Evolutionary conservation across 1,284 basidiomycete genomes (phyloP).

Genomic region (Trichosporon ovoides): DNA sequence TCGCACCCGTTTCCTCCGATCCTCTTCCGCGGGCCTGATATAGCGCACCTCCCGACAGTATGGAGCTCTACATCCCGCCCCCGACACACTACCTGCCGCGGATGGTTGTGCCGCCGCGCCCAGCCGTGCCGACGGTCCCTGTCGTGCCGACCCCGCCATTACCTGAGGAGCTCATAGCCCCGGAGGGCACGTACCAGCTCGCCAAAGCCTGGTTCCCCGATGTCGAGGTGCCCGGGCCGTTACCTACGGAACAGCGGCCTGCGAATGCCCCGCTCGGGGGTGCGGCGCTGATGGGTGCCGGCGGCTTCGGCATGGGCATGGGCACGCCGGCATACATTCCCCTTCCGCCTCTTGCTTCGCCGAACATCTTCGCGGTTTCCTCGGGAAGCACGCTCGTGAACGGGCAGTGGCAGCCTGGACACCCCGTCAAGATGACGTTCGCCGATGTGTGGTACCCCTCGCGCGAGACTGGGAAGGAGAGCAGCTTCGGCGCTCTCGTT

Average conservation of each 20-base stretch:
- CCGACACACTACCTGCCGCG: slow-evolving; percentile 31
- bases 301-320: slow-evolving; percentile 20
- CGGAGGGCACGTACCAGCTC: slow-evolving; percentile 41
- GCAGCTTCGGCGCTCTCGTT: slow-evolving; percentile 32
- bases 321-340: slow-evolving; percentile 18
- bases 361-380: slow-evolving; percentile 27
- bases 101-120: slow-evolving; percentile 29
- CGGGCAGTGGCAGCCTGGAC: slow-evolving; percentile 38
- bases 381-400: slow-evolving; percentile 40
- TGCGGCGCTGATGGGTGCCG: slow-evolving; percentile 31
- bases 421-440: slow-evolving; percentile 34
- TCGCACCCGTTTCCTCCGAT: neutral
- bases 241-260: slow-evolving; percentile 21
- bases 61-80: slow-evolving; percentile 41
- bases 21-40: too few species aligned
- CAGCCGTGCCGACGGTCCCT: slow-evolving; percentile 38
- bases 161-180: slow-evolving; percentile 38
- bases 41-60: slow-evolving; percentile 3
- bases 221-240: slow-evolving; percentile 34
- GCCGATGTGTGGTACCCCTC: slow-evolving; percentile 43
- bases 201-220: slow-evolving; percentile 33
- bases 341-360: slow-evolving; percentile 13
- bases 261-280: slow-evolving; percentile 6
- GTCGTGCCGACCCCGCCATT: slow-evolving; percentile 35
- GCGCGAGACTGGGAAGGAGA: slow-evolving; percentile 26